Conservation (phyloP, 352 stramenopile genomes). For the Phytophthora macrochlamydospora region DNA sequence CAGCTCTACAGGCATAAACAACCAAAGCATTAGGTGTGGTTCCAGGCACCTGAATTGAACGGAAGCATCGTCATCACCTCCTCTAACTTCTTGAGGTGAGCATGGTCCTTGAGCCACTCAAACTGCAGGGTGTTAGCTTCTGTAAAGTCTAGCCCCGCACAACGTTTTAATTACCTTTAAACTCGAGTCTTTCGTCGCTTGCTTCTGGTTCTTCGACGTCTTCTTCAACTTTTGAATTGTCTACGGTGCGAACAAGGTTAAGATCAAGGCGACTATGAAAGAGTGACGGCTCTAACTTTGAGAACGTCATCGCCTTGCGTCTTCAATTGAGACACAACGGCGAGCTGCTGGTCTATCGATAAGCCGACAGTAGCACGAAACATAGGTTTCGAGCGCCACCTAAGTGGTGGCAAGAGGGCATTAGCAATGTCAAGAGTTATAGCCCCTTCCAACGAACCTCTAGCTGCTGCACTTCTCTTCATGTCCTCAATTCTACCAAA, state of each 20-base stretch:
- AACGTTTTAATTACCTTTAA: constrained; percentile 46
- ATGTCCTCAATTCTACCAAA: background rate
- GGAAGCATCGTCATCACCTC: constrained; percentile 32
- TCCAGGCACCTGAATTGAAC: background rate
- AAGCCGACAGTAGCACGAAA: constrained; percentile 73
- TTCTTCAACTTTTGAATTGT: constrained; percentile 75
- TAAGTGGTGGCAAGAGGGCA: background rate
- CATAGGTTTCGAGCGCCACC: constrained; percentile 50
- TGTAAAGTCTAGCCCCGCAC: background rate
- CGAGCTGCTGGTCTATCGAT: constrained; percentile 66
- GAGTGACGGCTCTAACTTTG: constrained; percentile 34
- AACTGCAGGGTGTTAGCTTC: constrained; percentile 34
- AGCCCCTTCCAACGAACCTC: background rate
- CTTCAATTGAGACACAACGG: constrained; percentile 58
- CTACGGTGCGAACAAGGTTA: constrained; percentile 22
- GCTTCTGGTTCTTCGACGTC: constrained; percentile 61
- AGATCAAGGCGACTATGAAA: background rate
- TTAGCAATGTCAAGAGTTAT: background rate
- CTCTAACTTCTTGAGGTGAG: constrained; percentile 65
- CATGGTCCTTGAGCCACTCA: constrained; percentile 75
- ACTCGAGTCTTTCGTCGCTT: constrained; percentile 54
- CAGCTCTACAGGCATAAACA: constrained; percentile 34
- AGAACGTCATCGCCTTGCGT: constrained; percentile 55
- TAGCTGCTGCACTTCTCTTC: background rate
- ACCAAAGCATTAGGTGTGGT: background rate